Percentiles rank a stretch among this genome's conserved stretches.
Conservation (phyloP, 2,329 filamentous ascomycete species). For the Sporothrix variecibatus region DNA sequence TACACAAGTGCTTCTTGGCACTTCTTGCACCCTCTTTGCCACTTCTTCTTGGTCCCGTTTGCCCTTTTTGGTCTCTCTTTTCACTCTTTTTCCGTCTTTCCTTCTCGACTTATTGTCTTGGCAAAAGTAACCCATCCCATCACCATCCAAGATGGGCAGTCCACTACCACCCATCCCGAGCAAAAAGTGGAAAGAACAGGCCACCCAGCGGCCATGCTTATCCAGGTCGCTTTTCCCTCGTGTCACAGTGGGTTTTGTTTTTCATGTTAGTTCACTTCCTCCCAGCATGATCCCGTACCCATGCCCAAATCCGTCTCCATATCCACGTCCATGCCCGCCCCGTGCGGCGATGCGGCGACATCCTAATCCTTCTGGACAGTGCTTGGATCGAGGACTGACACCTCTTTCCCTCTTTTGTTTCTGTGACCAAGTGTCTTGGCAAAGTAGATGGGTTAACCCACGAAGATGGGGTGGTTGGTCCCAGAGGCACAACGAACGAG, state of each 20-base stretch:
- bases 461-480: background rate
- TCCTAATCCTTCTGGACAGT: background rate
- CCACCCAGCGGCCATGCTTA: background rate
- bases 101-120: conserved; percentile 4
- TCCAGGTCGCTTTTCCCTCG: background rate
- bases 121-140: background rate
- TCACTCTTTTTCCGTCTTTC: background rate
- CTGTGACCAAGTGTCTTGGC: conserved; percentile 1
- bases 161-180: background rate
- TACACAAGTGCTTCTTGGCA: background rate
- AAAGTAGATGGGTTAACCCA: background rate
- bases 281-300: background rate
- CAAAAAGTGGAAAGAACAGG: conserved; percentile 7
- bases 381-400: background rate
- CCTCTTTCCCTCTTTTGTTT: background rate
- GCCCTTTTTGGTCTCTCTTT: background rate
- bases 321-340: background rate
- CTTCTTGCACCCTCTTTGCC: background rate
- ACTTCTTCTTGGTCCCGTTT: background rate
- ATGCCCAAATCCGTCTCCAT: background rate
- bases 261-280: background rate
- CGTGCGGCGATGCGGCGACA: background rate
- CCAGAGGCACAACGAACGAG: background rate
- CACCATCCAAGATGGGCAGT: background rate
- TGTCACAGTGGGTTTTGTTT: background rate